Conservation (phyloP, 2,329 filamentous ascomycete species). For the Eutypa lata region DNA sequence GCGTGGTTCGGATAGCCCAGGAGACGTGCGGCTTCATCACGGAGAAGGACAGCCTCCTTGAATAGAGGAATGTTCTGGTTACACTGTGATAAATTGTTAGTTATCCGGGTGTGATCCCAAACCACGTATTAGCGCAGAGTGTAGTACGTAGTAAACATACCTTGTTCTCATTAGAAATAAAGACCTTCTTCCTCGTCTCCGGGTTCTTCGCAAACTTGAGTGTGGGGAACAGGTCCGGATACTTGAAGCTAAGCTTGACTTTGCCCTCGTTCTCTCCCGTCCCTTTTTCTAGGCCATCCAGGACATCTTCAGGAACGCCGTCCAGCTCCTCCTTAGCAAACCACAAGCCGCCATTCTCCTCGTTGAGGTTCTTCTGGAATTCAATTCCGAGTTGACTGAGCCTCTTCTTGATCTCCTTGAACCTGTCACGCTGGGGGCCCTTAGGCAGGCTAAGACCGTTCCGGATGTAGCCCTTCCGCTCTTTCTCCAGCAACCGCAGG, state of each 20-base stretch:
- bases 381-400: slow-evolving; percentile 71
- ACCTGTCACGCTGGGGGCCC: slow-evolving; percentile 69
- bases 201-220: slow-evolving; percentile 73
- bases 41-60: slow-evolving; percentile 69
- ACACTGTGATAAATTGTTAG: slow-evolving; percentile 39
- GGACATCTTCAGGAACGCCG: slow-evolving; percentile 69
- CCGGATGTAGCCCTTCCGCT: slow-evolving; percentile 72
- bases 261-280: slow-evolving; percentile 70
- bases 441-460: slow-evolving; percentile 72
- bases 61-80: slow-evolving; percentile 72
- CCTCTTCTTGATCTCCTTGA: slow-evolving; percentile 83
- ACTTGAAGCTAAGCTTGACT: slow-evolving; percentile 76
- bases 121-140: neutral
- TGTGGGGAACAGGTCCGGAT: slow-evolving; percentile 75
- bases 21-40: slow-evolving; percentile 74
- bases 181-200: slow-evolving; percentile 65
- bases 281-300: slow-evolving; percentile 67
- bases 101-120: neutral
- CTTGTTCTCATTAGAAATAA: slow-evolving; percentile 78
- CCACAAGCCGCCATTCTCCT: slow-evolving; percentile 80
- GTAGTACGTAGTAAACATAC: slow-evolving; percentile 26
- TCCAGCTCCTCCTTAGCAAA: slow-evolving; percentile 70
- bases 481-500: slow-evolving; percentile 70
- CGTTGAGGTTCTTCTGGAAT: slow-evolving; percentile 78
- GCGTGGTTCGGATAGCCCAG: slow-evolving; percentile 77